These are phyloP conservation scores for Sisymbrium altissimum DNA, from an alignment of 345 rosid species.

Conservation along the genomic window DNA sequence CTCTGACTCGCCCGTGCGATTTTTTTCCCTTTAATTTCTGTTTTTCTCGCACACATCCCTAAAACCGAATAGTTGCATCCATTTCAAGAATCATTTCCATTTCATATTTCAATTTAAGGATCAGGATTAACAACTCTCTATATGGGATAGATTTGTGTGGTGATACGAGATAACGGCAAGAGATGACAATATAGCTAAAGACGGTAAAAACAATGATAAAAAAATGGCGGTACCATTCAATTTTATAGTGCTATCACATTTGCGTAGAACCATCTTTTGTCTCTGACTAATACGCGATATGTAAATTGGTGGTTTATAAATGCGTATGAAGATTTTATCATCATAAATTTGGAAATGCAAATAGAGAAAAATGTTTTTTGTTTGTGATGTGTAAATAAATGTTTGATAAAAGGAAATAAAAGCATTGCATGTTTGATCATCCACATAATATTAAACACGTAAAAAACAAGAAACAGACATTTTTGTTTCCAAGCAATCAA, in stretches of 20 bases:
- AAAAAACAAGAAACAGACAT: neutral
- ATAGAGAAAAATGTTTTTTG: no score
- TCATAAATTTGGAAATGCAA: no score
- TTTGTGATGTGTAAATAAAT: no score
- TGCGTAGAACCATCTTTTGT: neutral
- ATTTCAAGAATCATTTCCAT: neutral
- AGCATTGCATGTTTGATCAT: no score
- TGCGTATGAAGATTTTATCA: no score
- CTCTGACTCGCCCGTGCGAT: conserved; percentile 39
- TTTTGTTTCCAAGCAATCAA: neutral
- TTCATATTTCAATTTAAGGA: no score
- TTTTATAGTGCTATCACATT: neutral
- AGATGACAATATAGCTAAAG: neutral
- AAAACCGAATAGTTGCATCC: neutral
- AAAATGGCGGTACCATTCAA: no score
- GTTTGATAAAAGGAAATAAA: no score
- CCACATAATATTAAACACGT: neutral
- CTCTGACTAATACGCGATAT: no score
- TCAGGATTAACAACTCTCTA: neutral
- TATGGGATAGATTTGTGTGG: neutral
- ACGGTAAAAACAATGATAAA: neutral
- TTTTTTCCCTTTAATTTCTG: conserved; percentile 15
- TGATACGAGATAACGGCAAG: neutral
- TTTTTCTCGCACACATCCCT: conserved; percentile 19
- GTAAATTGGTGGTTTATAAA: no score